Evolutionary conservation across 176 grass and related monocot genomes (phyloP), one percentile per base, ranked within the genome.

Genomic region (Pontederia paniculata): DNA sequence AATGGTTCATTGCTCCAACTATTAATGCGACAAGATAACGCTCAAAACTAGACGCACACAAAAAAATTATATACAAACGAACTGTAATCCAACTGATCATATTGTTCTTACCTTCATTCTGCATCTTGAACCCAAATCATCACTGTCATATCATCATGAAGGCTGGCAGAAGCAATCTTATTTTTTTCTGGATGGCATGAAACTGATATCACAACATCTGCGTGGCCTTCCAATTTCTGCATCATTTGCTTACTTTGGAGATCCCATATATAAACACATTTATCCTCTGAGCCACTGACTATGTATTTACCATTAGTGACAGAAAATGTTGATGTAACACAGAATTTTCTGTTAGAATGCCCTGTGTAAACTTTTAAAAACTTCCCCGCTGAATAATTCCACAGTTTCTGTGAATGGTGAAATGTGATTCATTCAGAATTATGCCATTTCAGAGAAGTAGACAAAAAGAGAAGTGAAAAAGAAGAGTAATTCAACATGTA

Each of bases 221-320:
- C 82, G 67, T 91, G 93, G 0, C 93, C 83, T 82, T 98, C 83
- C 61, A 98, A 56, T 77, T 88, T 98, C 76, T 98, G 93, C 60
- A 98, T 54, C 51, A 84, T 73, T 66, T 79, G 88, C 69, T 87
- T 98, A 57, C 80, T 70, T 63, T 98, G 93, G 52, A 98, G 80
- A 64, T 98, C 86, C 93, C 93, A 98, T 19, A 98, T 65, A 65
- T 98, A 88, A 22, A 98, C 77, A 44, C 54, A 84, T 31, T 88
- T 91, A 68, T 98, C 93, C 48, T 98, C 86, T 4, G 86, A 98
- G 14, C 86, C 93, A 58, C 93, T 88, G 20, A 98, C 83, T 54
- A 98, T 81, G 54, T 91, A 98, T 52, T 98, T 98, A 19, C 83
- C 77, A 62, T 81, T 81, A 10, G 86, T 91, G 44, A 90, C 74